These are phyloP conservation scores for Penicillium pancosmium DNA, from an alignment of 495 filamentous ascomycete genomes.

Conservation along the genomic window DNA sequence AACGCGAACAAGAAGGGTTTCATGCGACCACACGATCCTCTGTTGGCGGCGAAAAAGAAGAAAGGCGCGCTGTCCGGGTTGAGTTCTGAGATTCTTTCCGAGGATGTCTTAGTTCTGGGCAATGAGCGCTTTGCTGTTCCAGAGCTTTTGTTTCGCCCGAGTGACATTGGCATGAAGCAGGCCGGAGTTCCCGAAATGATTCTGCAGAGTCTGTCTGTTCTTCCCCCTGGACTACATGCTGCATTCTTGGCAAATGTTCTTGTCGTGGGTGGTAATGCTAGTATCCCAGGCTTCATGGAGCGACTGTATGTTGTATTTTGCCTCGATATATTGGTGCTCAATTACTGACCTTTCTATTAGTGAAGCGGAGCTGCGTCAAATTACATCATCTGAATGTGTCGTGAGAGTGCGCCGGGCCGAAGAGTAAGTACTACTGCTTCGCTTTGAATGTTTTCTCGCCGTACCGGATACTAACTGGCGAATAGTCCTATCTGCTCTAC, in stretches of 20 bases:
- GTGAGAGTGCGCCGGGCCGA: slow-evolving; percentile 70
- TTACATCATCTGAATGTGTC: slow-evolving; percentile 75
- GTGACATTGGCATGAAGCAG: slow-evolving; percentile 84
- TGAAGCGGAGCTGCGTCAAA: slow-evolving; percentile 70
- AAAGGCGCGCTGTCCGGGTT: slow-evolving; percentile 54
- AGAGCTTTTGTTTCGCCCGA: slow-evolving; percentile 84
- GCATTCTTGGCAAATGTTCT: slow-evolving; percentile 84
- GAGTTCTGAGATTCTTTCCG: slow-evolving; percentile 58
- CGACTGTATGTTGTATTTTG: slow-evolving; percentile 57
- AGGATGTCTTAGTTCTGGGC: slow-evolving; percentile 82
- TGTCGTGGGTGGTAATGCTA: slow-evolving; percentile 83
- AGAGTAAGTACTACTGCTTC: slow-evolving; percentile 51
- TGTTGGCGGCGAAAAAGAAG: slow-evolving; percentile 59
- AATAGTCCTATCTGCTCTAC: slow-evolving; percentile 72
- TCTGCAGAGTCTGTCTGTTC: slow-evolving; percentile 73
- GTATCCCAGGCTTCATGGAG: slow-evolving; percentile 79
- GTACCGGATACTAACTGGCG: slow-evolving; percentile 11
- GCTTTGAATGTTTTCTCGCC: background rate
- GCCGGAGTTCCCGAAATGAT: slow-evolving; percentile 80
- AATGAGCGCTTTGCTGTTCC: slow-evolving; percentile 93
- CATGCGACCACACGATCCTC: slow-evolving; percentile 74
- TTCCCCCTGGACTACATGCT: slow-evolving; percentile 78
- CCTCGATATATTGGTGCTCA: background rate
- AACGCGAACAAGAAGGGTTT: slow-evolving; percentile 73
- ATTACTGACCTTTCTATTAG: slow-evolving; percentile 28